Conservation (phyloP, 2,329 filamentous ascomycete species). For the Neocucurbitaria cava region DNA sequence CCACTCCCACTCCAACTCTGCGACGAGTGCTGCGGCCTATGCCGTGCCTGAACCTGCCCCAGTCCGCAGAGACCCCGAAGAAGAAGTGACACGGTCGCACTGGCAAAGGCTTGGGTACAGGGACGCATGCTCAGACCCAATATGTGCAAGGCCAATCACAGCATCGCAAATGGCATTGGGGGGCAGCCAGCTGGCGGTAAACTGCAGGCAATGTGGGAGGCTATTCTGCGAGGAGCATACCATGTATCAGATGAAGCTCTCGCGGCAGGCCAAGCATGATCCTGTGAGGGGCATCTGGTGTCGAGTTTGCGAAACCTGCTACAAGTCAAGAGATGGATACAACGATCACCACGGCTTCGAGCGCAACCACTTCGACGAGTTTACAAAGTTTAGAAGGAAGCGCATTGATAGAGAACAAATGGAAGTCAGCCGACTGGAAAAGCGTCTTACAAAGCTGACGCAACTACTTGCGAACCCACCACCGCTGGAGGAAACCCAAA, state of each 20-base stretch:
- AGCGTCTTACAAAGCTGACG: conserved; percentile 88
- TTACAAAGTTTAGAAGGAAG: conserved; percentile 73
- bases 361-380: conserved; percentile 75
- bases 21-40: conserved; percentile 41
- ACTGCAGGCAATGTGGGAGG: conserved; percentile 90
- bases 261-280: conserved; percentile 85
- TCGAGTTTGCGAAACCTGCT: conserved; percentile 97
- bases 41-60: conserved; percentile 40
- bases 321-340: conserved; percentile 94
- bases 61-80: conserved; percentile 75
- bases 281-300: conserved; percentile 92
- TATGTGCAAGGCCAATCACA: conserved; percentile 65
- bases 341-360: conserved; percentile 81
- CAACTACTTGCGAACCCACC: conserved; percentile 79
- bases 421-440: conserved; percentile 89
- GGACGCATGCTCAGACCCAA: conserved; percentile 85
- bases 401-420: conserved; percentile 84
- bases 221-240: conserved; percentile 97
- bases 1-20: conserved; percentile 29
- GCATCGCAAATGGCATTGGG: conserved; percentile 69
- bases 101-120: conserved; percentile 81
- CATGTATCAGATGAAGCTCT: conserved; percentile 99
- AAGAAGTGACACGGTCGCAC: conserved; percentile 84
- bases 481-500: conserved; percentile 63
- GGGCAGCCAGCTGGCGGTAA: conserved; percentile 80